These are phyloP conservation scores for Nigrospora sphaerica DNA, from an alignment of 2,329 filamentous ascomycete genomes.

Conservation along the genomic window DNA sequence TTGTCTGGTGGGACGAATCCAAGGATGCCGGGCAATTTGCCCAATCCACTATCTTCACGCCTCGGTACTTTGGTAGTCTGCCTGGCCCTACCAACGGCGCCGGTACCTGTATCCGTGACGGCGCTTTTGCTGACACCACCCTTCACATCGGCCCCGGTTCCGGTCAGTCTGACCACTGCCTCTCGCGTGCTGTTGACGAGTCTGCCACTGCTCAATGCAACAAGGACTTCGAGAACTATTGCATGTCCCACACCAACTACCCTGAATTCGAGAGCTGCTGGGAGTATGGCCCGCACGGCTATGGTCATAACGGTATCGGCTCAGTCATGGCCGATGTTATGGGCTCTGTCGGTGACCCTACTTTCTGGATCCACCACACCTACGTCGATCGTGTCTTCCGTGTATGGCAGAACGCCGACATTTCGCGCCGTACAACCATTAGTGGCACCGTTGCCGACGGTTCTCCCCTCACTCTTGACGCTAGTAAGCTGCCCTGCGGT, in stretches of 20 bases:
- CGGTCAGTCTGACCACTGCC: no score
- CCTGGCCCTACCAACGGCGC: no score
- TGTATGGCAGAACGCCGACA: slow-evolving; percentile 13
- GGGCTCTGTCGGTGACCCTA: slow-evolving; percentile 20
- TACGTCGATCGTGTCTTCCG: slow-evolving; percentile 3
- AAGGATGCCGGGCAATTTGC: slow-evolving; percentile 24
- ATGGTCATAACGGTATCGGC: no score
- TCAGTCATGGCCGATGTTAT: no score
- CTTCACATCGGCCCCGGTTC: no score
- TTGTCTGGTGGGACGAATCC: slow-evolving; percentile 28
- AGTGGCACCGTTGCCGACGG: slow-evolving; percentile 1
- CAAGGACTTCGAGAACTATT: slow-evolving; percentile 7
- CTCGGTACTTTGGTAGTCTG: no score
- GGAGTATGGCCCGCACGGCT: no score
- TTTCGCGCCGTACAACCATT: slow-evolving; percentile 17
- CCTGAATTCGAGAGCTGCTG: slow-evolving; percentile 5
- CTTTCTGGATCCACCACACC: slow-evolving; percentile 12
- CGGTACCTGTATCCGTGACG: no score
- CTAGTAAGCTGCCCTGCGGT: neutral
- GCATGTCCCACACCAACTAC: slow-evolving; percentile 3
- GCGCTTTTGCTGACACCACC: no score
- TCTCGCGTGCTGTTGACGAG: no score
- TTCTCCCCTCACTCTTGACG: slow-evolving; percentile 3
- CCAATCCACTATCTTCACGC: no score
- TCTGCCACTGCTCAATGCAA: slow-evolving; percentile 17